Evolutionary conservation across 2,329 filamentous ascomycete species (phyloP).

Genomic region (Exophiala dermatitidis): DNA sequence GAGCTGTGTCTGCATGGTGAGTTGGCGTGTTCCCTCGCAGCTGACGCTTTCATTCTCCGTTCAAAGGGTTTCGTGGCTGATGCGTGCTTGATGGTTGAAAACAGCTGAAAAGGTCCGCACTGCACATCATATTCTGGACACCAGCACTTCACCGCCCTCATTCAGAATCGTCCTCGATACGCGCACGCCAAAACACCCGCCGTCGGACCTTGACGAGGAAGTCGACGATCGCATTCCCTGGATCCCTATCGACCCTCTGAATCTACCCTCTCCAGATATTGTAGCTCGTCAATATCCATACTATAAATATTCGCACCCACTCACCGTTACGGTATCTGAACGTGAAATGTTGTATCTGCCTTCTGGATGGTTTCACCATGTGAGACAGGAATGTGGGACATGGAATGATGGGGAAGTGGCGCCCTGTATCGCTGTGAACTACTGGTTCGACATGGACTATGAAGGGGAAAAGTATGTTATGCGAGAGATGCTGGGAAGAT

Average conservation of each 20-base stretch:
- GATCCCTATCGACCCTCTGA: slow-evolving; percentile 23
- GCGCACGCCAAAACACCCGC: neutral
- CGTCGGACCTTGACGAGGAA: neutral
- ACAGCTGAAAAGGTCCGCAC: slow-evolving; percentile 4
- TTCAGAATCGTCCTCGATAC: slow-evolving; percentile 11
- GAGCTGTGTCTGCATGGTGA: slow-evolving; percentile 23
- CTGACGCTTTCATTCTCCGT: neutral
- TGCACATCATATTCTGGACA: neutral
- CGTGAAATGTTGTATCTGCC: slow-evolving; percentile 26
- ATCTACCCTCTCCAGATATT: neutral
- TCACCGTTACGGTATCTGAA: slow-evolving; percentile 21
- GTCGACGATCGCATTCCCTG: slow-evolving; percentile 22
- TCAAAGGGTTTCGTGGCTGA: neutral
- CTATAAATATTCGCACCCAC: slow-evolving; percentile 18
- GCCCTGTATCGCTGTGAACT: slow-evolving; percentile 27
- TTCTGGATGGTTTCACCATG: slow-evolving; percentile 27
- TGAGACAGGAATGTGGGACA: slow-evolving; percentile 22
- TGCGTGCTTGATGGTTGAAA: neutral
- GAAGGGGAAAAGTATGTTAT: slow-evolving; percentile 41
- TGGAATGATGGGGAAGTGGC: slow-evolving; percentile 20
- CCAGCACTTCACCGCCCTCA: neutral
- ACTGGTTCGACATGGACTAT: slow-evolving; percentile 29
- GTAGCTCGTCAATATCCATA: slow-evolving; percentile 5
- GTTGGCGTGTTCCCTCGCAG: neutral
- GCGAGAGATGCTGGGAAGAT: slow-evolving; percentile 34